Evolutionary conservation across 768 basidiomycete genomes (phyloP), one percentile per base, ranked within the genome.

Genomic region (Amanita jacksonii): DNA sequence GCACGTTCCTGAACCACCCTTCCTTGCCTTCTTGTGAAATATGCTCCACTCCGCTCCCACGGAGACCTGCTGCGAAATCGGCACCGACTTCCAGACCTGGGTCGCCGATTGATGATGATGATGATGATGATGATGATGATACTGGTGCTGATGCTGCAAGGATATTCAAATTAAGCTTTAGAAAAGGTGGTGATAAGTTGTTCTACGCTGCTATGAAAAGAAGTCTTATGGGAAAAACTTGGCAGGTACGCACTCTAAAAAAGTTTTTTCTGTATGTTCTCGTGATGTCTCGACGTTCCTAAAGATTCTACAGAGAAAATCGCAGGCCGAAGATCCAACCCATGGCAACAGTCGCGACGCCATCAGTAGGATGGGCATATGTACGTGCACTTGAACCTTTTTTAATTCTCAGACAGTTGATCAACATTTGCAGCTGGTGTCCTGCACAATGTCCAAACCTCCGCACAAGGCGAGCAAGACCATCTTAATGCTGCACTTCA

Each of bases 1-100:
- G 96, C 58, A 98, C 94, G 1, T 99, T 93, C 58, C 67, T 93
- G 9, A 99, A 99, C 61, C 81, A 86, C 48, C 77, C 78, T 0
- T 81, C 76, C 1, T 67, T 92, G 44, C 61, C 61, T 0, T 58
- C 64, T 6, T 98, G 94, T 64, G 94, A 97, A 60, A 84, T 98
- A 2, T 98, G 94, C 57, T 72, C 70, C 4, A 82, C 89, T 3
- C 65, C 76, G 0, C 65, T 97, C 8, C 79, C 78, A 39, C 56
- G 49, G 38, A 30, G 28, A 36, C 24, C 55, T 47, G 22, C 56
- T 57, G 1, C 71, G 52, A 76, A 73, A 51, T 85, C 81, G 4
- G 81, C 75, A 3, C 81, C 84, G 0, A 64, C 77, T 0, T 81
- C 85, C 8, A 72, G 84, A 19, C 75, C 83, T 2, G 58, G 66